Percentiles rank a stretch among this genome's conserved stretches.
Conservation (phyloP, 768 basidiomycete genomes). For the Chalciporus sphaerocephalus region DNA sequence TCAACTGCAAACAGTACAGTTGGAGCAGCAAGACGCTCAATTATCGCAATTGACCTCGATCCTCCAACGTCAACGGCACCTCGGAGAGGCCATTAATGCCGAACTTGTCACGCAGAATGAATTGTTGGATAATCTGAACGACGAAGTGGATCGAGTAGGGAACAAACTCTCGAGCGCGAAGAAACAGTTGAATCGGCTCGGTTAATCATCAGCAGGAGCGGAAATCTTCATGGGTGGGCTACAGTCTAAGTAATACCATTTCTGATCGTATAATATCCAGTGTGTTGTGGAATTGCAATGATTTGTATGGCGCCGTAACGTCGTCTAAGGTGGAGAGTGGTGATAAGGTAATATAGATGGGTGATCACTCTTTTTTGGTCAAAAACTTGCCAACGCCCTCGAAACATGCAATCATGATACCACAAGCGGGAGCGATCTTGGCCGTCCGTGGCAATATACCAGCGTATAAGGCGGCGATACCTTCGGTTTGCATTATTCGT, state of each 20-base stretch:
- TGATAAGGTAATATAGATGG: neutral
- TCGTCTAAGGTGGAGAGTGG: conserved; percentile 30
- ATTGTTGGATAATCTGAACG: conserved; percentile 72
- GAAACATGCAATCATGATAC: conserved; percentile 96
- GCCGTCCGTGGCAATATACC: conserved; percentile 84
- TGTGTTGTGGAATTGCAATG: conserved; percentile 14
- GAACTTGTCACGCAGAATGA: conserved; percentile 86
- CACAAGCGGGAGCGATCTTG: conserved; percentile 97
- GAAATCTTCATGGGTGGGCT: conserved; percentile 4
- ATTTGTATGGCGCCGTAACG: conserved; percentile 19
- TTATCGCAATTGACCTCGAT: conserved; percentile 77
- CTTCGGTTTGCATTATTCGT: conserved; percentile 76
- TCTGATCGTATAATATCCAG: conserved; percentile 7
- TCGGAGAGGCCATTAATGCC: conserved; percentile 79
- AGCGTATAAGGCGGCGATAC: conserved; percentile 70
- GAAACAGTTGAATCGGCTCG: conserved; percentile 77
- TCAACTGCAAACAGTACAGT: conserved; percentile 73
- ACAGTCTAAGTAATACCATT: conserved; percentile 27
- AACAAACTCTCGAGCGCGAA: conserved; percentile 76
- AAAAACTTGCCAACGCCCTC: conserved; percentile 69
- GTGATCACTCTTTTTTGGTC: conserved; percentile 30
- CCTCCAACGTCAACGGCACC: conserved; percentile 76
- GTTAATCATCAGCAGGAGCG: conserved; percentile 32
- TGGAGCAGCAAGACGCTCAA: conserved; percentile 80
- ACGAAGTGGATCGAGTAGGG: conserved; percentile 73